Evolutionary conservation across 148 eudicot genomes (phyloP).

Genomic region (Vaccinium myrtillus): DNA sequence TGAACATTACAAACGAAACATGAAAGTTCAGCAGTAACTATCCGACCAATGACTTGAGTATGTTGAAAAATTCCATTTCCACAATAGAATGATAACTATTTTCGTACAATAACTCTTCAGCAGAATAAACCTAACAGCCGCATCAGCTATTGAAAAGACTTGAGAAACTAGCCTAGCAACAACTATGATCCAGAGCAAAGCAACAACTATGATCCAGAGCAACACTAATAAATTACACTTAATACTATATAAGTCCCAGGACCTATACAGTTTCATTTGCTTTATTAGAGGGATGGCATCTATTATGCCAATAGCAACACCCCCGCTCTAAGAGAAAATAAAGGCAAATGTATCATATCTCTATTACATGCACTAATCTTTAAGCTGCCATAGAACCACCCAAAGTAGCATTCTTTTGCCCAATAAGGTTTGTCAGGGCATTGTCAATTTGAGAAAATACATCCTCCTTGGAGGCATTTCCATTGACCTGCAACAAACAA

Average conservation of each 20-base stretch:
- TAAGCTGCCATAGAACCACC: constrained; percentile 47
- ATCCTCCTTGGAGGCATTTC: constrained; percentile 58
- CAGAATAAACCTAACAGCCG: neutral
- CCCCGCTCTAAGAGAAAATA: neutral
- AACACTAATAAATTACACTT: neutral
- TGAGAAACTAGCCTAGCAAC: constrained; percentile 2
- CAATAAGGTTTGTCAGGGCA: constrained; percentile 47
- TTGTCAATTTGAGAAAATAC: constrained; percentile 76
- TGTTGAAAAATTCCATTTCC: neutral
- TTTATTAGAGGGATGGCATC: neutral
- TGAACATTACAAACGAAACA: neutral
- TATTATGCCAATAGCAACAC: neutral
- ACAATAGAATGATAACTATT: neutral
- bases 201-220: constrained; percentile 1
- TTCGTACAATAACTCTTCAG: neutral
- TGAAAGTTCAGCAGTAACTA: neutral
- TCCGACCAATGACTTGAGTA: neutral
- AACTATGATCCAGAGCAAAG: no score
- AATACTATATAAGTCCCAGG: neutral
- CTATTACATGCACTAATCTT: neutral
- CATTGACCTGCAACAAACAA: constrained; percentile 62
- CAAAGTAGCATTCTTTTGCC: constrained; percentile 33
- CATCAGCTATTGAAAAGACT: neutral
- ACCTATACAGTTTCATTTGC: neutral
- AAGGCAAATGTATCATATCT: neutral